phyloP scores from a whole-genome alignment of 108 stramenopile species.

The Conticribra guillardii region DNA sequence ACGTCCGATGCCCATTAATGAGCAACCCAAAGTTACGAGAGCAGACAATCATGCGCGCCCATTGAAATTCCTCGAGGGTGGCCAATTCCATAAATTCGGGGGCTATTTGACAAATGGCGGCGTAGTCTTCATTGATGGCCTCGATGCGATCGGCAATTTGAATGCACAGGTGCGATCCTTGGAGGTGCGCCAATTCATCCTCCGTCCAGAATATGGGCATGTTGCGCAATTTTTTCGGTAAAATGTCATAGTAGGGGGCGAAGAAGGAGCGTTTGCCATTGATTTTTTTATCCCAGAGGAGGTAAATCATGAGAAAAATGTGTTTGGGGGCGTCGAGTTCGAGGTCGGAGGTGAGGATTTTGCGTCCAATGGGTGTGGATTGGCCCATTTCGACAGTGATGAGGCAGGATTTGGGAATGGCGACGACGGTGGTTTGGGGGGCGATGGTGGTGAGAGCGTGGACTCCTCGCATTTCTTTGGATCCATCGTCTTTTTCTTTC shows the following conservation, averaged over 20 bases:
- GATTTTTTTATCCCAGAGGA: constrained; percentile 91
- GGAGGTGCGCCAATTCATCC: constrained; percentile 82
- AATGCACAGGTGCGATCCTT: constrained; percentile 83
- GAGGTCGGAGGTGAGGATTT: constrained; percentile 72
- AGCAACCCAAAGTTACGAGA: constrained; percentile 97
- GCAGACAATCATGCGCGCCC: constrained; percentile 99
- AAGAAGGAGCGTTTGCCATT: constrained; percentile 90
- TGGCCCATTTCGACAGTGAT: constrained; percentile 99
- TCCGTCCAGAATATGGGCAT: constrained; percentile 99
- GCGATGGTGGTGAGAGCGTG: constrained; percentile 86
- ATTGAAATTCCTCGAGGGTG: constrained; percentile 94
- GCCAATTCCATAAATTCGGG: constrained; percentile 77
- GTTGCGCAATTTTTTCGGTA: constrained; percentile 87
- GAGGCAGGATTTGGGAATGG: constrained; percentile 89
- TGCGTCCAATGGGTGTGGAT: constrained; percentile 86
- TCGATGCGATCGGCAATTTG: constrained; percentile 84
- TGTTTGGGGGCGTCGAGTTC: constrained; percentile 99
- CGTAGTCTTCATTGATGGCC: constrained; percentile 95
- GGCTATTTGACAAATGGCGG: constrained; percentile 82
- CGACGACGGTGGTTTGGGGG: constrained; percentile 85
- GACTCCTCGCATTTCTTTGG: constrained; percentile 95
- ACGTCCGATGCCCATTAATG: constrained; percentile 93
- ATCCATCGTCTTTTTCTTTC: constrained; percentile 54
- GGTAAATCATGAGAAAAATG: constrained; percentile 96
- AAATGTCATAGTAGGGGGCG: constrained; percentile 96